phyloP scores from a whole-genome alignment of 1,284 basidiomycete genomes.

The Vanrija sp. region DNA sequence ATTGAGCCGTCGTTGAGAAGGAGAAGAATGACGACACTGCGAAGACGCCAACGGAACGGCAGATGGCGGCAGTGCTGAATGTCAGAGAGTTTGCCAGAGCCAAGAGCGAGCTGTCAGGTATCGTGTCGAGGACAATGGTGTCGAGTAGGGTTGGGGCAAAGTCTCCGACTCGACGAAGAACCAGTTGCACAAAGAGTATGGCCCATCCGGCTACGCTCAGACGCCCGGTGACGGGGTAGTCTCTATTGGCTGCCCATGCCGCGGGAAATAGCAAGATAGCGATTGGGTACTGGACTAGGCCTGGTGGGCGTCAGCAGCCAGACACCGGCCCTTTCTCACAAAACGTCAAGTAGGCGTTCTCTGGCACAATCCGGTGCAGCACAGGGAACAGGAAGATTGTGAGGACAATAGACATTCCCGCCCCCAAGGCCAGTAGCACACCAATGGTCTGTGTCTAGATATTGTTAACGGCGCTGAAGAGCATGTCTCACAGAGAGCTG shows the following conservation, averaged over 20 bases:
- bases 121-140: conserved; percentile 31
- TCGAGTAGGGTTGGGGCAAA: conserved; percentile 38
- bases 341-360: conserved; percentile 16
- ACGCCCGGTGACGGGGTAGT: neutral
- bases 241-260: conserved; percentile 26
- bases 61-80: conserved; percentile 33
- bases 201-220: conserved; percentile 12
- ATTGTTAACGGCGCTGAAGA: neutral
- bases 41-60: conserved; percentile 35
- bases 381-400: conserved; percentile 35
- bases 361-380: conserved; percentile 24
- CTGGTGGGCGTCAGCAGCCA: conserved; percentile 8
- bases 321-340: conserved; percentile 11
- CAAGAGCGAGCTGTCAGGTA: conserved; percentile 34
- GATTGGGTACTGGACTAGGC: conserved; percentile 28
- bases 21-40: conserved; percentile 33
- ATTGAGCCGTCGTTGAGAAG: conserved; percentile 22
- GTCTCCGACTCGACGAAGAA: conserved; percentile 33
- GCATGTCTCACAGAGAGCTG: conserved; percentile 26
- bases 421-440: conserved; percentile 30
- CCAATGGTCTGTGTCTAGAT: conserved; percentile 33
- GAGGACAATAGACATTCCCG: conserved; percentile 36
- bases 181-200: conserved; percentile 30
- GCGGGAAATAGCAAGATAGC: conserved; percentile 32
- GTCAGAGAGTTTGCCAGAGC: conserved; percentile 39